Evolutionary conservation across 768 basidiomycete genomes (phyloP).

Genomic region (Kwoniella sp.): DNA sequence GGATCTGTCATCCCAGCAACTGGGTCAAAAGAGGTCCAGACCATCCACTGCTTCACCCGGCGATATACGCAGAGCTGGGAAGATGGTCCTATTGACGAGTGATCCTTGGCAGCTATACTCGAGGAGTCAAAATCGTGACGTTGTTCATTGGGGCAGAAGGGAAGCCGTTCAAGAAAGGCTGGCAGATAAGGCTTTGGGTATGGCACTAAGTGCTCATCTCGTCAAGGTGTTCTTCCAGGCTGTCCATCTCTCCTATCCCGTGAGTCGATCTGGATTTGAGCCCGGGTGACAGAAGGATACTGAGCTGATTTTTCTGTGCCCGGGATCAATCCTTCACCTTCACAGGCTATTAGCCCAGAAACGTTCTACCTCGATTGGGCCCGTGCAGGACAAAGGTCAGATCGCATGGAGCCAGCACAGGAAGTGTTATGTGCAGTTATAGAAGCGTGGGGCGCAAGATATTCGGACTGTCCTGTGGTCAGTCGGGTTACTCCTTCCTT

Average conservation of each 20-base stretch:
- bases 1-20: neutral
- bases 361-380: constrained; percentile 42
- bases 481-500: neutral
- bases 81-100: neutral
- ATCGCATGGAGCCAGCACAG: constrained; percentile 34
- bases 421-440: constrained; percentile 38
- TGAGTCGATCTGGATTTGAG: constrained; percentile 15
- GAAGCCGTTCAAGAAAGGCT: constrained; percentile 31
- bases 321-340: neutral
- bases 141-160: constrained; percentile 31
- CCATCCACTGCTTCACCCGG: neutral
- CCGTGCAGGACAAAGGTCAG: constrained; percentile 34
- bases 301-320: neutral
- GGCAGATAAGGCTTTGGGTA: constrained; percentile 36
- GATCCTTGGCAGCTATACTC: constrained; percentile 29
- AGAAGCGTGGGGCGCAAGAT: constrained; percentile 44
- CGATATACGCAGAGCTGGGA: neutral
- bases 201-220: constrained; percentile 34
- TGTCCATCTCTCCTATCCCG: constrained; percentile 40
- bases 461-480: constrained; percentile 41
- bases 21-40: constrained; percentile 4
- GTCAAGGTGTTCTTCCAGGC: constrained; percentile 38
- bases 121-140: neutral
- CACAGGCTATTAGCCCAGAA: constrained; percentile 38
- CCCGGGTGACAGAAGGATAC: neutral